Base-by-base conservation (phyloP, 345 rosid genomes). In the Brassica nigra region DNA sequence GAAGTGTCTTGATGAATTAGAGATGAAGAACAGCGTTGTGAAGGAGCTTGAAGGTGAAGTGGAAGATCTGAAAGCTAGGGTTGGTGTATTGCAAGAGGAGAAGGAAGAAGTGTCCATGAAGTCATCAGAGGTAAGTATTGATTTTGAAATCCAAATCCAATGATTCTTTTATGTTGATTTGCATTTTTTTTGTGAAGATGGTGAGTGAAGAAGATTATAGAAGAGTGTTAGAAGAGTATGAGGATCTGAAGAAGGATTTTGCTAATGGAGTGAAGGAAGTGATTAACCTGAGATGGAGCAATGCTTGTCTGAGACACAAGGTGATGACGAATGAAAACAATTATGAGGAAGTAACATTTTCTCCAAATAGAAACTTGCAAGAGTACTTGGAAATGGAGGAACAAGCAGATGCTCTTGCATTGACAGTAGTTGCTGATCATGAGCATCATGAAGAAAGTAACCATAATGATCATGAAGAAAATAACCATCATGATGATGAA, bases 221-320 rank as follows among this genome's bases (percentile, higher is more conserved):
- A 55, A 77, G 62, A 76, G 76, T 88, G 33, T 63, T 66, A 74
- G 71, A 78, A 49, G 96, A 89, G 77, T 71, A 80, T 7, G 90
- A 90, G 66, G 75, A 82, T 15, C 58, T 89, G 4, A 85, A 80
- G 14, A 84, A 83, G 16, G 92, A 83, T 1, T 67, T 78, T n/a
- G 81, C 83, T 0, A 82, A 82, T 0, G 93, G 88, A 73, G 78
- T 76, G 4, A 82, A 83, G 73, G 95, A 94, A 59, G 73, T 90
- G 68, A 83, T 78, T 15, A 83, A 73, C 87, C 77, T 90, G 20
- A 87, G 90, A 82, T 90, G 93, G 97, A 84, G 84, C 61, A 89
- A 90, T 74, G 95, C 92, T 11, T 94, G 97, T 85, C 76, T 90
- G 59, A 90, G 84, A 83, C 94, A 90, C 15, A 87, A 88, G 76